These are phyloP conservation scores for Pythium rishiriense DNA, from an alignment of 352 stramenopile genomes.

Conservation along the genomic window DNA sequence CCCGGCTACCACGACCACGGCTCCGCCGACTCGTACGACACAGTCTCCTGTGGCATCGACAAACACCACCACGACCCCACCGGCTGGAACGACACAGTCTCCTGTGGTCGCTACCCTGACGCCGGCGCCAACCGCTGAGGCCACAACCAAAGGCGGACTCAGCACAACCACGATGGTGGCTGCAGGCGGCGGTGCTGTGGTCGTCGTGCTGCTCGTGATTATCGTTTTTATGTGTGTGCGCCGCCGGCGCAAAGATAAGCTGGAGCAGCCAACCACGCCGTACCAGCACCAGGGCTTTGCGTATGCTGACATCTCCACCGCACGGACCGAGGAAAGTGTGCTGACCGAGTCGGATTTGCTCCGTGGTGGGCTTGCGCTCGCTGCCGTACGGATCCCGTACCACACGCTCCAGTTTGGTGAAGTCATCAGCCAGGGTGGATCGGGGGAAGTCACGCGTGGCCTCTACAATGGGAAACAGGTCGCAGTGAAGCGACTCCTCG, in stretches of 20 bases:
- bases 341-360: too few species aligned
- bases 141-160: too few species aligned
- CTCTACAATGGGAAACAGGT: background rate
- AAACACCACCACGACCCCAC: background rate
- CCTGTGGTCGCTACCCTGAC: too few species aligned
- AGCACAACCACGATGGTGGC: background rate
- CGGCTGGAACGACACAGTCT: background rate
- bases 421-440: constrained; percentile 4
- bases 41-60: too few species aligned
- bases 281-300: too few species aligned
- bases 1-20: background rate
- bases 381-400: background rate
- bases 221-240: background rate
- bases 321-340: background rate
- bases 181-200: background rate
- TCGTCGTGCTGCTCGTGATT: background rate
- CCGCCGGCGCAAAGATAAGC: background rate
- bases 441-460: background rate
- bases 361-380: background rate
- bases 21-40: background rate
- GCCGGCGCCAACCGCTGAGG: too few species aligned
- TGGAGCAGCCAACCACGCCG: too few species aligned
- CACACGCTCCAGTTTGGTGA: background rate
- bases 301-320: too few species aligned
- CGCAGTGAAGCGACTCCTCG: constrained; percentile 5